A percentile compares a stretch with the other conserved stretches of the same genome.
Evolutionary conservation across 108 stramenopile species (phyloP).

Genomic region (Heterococcus sp.): DNA sequence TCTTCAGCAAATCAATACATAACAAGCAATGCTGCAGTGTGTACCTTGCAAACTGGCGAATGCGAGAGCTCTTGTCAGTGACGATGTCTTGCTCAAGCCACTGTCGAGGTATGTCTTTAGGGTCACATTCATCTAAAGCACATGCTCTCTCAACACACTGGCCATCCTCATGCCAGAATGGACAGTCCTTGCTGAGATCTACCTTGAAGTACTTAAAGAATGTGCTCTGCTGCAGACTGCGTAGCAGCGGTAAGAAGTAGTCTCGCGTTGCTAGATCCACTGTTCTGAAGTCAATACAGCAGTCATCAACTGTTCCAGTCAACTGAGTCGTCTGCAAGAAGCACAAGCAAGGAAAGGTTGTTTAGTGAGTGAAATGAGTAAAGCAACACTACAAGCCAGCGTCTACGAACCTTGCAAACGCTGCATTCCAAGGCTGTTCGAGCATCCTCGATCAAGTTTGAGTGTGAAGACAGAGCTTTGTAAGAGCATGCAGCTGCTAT

Average conservation of each 20-base stretch:
- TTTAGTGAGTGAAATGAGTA: too few relatives aligned
- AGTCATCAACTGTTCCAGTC: slow-evolving; percentile 39
- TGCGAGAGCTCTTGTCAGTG: too few relatives aligned
- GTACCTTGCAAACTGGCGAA: too few relatives aligned
- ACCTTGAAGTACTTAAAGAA: slow-evolving; percentile 61
- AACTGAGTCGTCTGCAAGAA: slow-evolving; percentile 33
- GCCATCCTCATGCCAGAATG: slow-evolving; percentile 58
- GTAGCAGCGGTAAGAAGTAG: slow-evolving; percentile 40
- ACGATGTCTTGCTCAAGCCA: slow-evolving; percentile 51
- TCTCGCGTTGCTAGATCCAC: slow-evolving; percentile 31
- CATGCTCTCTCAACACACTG: slow-evolving; percentile 50
- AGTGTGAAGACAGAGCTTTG: too few relatives aligned
- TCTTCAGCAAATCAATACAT: too few relatives aligned
- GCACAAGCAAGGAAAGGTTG: background rate
- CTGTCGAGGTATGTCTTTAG: slow-evolving; percentile 44
- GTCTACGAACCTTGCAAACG: background rate
- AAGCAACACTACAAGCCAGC: too few relatives aligned
- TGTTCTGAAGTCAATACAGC: slow-evolving; percentile 42
- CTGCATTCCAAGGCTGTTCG: background rate
- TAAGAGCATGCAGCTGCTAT: too few relatives aligned
- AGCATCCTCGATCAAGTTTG: background rate
- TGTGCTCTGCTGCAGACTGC: slow-evolving; percentile 25
- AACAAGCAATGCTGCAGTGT: too few relatives aligned
- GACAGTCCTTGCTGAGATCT: slow-evolving; percentile 53
- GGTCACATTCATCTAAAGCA: slow-evolving; percentile 48